These are phyloP conservation scores for Entoloma clypeatum DNA, from an alignment of 1,284 basidiomycete species.

Conservation along the genomic window DNA sequence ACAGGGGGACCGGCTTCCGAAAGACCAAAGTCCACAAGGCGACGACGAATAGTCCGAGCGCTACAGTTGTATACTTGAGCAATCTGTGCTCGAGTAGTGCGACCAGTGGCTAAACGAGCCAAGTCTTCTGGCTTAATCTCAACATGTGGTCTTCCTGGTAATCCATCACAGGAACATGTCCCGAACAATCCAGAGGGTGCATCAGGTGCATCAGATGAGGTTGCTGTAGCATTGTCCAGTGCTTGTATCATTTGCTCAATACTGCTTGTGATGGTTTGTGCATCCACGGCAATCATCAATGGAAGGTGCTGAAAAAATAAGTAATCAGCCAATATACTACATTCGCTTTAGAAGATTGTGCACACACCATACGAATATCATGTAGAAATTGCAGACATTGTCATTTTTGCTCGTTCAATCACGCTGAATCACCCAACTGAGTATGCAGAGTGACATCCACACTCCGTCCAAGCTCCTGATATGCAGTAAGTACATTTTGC, in stretches of 20 bases:
- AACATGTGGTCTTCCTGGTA: slow-evolving; percentile 24
- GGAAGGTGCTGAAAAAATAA: slow-evolving; percentile 1
- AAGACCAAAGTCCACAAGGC: slow-evolving; percentile 25
- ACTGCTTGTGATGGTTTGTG: slow-evolving; percentile 10
- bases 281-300: background rate
- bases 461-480: slow-evolving; percentile 9
- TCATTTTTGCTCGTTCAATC: slow-evolving; percentile 13
- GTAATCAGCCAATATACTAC: background rate
- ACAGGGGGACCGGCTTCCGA: slow-evolving; percentile 24
- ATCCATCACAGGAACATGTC: slow-evolving; percentile 11
- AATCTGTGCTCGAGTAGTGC: slow-evolving; percentile 12
- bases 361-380: slow-evolving; percentile 9
- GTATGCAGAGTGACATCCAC: slow-evolving; percentile 7
- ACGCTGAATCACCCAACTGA: slow-evolving; percentile 14
- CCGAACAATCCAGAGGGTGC: background rate
- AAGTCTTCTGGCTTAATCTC: slow-evolving; percentile 21
- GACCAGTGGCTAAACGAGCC: slow-evolving; percentile 17
- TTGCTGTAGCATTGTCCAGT: slow-evolving; percentile 14
- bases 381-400: slow-evolving; percentile 10
- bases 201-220: slow-evolving; percentile 13
- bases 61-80: slow-evolving; percentile 18
- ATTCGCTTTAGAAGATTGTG: background rate
- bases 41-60: slow-evolving; percentile 25
- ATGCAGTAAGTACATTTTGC: slow-evolving; percentile 6
- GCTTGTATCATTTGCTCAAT: slow-evolving; percentile 19